Evolutionary conservation across 2,329 filamentous ascomycete genomes (phyloP), one percentile per base, ranked within the genome.

Genomic region (Pseudocercospora macadamiae): DNA sequence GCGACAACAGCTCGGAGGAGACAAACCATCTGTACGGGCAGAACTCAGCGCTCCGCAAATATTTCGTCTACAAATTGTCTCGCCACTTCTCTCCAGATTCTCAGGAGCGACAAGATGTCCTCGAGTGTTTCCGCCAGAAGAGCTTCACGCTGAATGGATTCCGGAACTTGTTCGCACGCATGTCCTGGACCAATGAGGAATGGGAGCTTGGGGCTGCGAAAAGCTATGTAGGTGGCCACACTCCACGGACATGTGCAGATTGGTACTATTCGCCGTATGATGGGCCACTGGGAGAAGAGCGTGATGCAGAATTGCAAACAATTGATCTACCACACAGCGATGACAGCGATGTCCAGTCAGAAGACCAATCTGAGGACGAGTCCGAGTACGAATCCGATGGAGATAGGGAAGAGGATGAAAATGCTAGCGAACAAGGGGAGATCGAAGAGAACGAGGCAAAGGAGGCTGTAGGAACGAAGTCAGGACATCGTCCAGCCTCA

Each of bases 11-110:
- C 28, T 9, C 16, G 9, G 14, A 19, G 7, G 6, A 16, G 9
- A 32, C 28, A 12, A 32, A 12, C 6, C 37, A 61, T 2, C 2
- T 23, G 6, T 60, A 54, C 18, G 47, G 3, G 0, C 55, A 64
- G 2, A 65, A 63, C 23, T 54, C 53, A 14, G 12, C 54, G 2
- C 36, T 66, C 12, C 56, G 64, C 21, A 51, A 62, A 25, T 37
- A 47, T 3, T 57, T 65, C 16, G 59, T 65, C 1, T n/a, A 28
- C 9, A 28, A 45, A n/a, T 21, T 61, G 2, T 30, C 28, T 1
- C 2, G 12, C 5, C 34, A 32, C 7, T 56, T 36, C 51, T 52
- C 57, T 1, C 19, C 30, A 8, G 39, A 25, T 16, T 60, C 59
- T 3, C 12, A 42, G 1, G 55, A 51, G 8, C 47, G 61, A 21